Percentiles rank a stretch among this genome's conserved stretches.
Conservation (phyloP, 2,329 filamentous ascomycete species). For the Plenodomus lindquistii region DNA sequence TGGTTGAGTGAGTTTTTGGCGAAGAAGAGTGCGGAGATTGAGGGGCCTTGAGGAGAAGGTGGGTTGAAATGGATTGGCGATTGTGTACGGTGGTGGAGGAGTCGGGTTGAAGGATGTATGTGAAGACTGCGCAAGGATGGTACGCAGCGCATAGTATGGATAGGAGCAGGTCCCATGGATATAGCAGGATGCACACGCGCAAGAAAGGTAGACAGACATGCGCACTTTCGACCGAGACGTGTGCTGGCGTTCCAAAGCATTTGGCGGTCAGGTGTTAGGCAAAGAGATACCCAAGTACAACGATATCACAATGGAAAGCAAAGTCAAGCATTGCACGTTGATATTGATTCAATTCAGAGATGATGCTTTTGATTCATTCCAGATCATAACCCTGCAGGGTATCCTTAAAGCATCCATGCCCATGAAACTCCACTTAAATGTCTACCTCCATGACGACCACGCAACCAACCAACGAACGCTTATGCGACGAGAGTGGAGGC, state of each 20-base stretch:
- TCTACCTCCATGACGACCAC: constrained; percentile 28
- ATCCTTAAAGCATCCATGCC: constrained; percentile 42
- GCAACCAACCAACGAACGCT: constrained; percentile 40
- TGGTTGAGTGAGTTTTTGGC: constrained; percentile 54
- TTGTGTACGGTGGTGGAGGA: too few relatives aligned
- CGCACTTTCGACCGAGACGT: neutral
- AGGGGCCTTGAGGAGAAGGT: constrained; percentile 35
- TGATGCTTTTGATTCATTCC: constrained; percentile 46
- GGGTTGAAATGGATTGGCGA: neutral
- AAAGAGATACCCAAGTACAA: constrained; percentile 24
- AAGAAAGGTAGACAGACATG: neutral
- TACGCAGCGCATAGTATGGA: neutral
- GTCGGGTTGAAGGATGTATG: neutral
- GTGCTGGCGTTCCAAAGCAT: constrained; percentile 8
- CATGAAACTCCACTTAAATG: constrained; percentile 42
- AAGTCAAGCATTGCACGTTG: constrained; percentile 11
- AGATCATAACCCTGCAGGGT: constrained; percentile 41
- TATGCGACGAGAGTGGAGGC: constrained; percentile 58
- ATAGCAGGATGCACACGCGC: neutral
- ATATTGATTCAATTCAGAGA: constrained; percentile 29
- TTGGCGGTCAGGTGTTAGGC: neutral
- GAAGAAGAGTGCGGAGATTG: constrained; percentile 53
- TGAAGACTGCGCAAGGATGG: neutral
- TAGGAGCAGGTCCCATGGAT: too few relatives aligned
- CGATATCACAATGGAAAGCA: constrained; percentile 12